Evolutionary conservation across 1,139 yeast genomes (phyloP), one percentile per base, ranked within the genome.

Genomic region (Hemisphaericaspora xylanilytica): DNA sequence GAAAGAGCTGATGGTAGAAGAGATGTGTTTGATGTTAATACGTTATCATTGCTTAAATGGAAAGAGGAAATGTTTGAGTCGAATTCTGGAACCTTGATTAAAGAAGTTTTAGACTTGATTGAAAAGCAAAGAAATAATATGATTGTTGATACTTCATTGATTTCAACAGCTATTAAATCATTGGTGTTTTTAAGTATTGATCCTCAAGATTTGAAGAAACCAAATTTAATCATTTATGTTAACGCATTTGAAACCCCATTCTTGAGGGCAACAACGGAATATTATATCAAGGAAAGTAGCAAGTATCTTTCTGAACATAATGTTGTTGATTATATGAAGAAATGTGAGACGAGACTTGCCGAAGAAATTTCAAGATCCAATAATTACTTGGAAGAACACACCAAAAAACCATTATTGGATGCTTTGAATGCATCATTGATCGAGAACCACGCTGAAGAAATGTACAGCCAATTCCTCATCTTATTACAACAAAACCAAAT

Each of bases 1-100:
- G 97, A 92, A 61, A 77, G 97, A 54, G 86, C 90, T 32, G 97
- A 92, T 58, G 97, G 97, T n/a, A 80, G 88, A 53, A 76, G 90
- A 48, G 89, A 88, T 53, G 81, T 92, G 36, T 88, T 82, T 59
- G 98, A 94, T 61, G 95, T 94, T 28, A 83, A 87, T 55, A 89
- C 97, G 1, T 70, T 92, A 50, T 85, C 96, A 39, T 68, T 92
- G 44, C 74, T 89, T 48, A 83, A 88, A 39, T 94, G 99, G 99
- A 83, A 86, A 54, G 78, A 80, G 44, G 80, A 81, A 46, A 75
- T 92, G 78, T 92, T 92, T 61, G 75, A 78, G 47, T 76, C 77
- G 30, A 78, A 87, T 55, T 73, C 79, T 34, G 74, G 73, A 3
- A 59, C 58, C 14, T 70, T 92, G 44, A 80, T 88, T 48, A 65